A percentile compares a stretch with the other conserved stretches of the same genome.
Conservation (phyloP, 768 basidiomycete genomes). For the Amanita brunnescens region DNA sequence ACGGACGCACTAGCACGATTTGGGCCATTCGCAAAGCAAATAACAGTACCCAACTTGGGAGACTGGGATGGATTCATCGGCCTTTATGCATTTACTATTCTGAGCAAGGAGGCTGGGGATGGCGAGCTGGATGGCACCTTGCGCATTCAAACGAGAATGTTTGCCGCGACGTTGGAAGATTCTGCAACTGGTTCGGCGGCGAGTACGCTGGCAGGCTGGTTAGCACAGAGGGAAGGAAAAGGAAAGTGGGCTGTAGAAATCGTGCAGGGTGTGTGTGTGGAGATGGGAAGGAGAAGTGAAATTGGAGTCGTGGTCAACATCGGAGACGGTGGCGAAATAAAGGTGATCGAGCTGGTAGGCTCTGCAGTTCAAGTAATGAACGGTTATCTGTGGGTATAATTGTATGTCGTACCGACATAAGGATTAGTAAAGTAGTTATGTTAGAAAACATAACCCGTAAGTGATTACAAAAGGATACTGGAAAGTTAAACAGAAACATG, state of each 20-base stretch:
- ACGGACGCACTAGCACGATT: conserved; percentile 28
- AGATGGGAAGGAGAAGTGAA: conserved; percentile 37
- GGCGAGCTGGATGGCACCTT: not conserved
- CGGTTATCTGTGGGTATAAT: conserved; percentile 16
- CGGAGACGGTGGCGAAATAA: conserved; percentile 19
- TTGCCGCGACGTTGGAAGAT: conserved; percentile 31
- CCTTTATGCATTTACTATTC: conserved; percentile 28
- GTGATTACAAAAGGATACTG: too few species aligned
- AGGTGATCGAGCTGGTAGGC: conserved; percentile 28
- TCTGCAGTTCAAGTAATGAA: conserved; percentile 32
- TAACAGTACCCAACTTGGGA: conserved; percentile 22
- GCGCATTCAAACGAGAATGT: conserved; percentile 30
- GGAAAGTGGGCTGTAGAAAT: conserved; percentile 29
- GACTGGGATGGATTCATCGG: conserved; percentile 31
- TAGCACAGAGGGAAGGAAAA: conserved; percentile 26
- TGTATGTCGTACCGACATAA: not conserved
- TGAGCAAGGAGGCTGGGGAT: conserved; percentile 19
- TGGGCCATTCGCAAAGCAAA: conserved; percentile 17
- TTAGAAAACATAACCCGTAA: too few species aligned
- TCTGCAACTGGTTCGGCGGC: conserved; percentile 40
- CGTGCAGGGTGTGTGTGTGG: conserved; percentile 36
- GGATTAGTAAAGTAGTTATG: too few species aligned
- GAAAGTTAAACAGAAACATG: too few species aligned
- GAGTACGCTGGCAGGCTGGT: conserved; percentile 32
- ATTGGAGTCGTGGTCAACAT: conserved; percentile 31